Percentiles rank a stretch among this genome's conserved stretches.
phyloP scores from a whole-genome alignment of 345 rosid species.

The Gynandropsis gynandra region DNA sequence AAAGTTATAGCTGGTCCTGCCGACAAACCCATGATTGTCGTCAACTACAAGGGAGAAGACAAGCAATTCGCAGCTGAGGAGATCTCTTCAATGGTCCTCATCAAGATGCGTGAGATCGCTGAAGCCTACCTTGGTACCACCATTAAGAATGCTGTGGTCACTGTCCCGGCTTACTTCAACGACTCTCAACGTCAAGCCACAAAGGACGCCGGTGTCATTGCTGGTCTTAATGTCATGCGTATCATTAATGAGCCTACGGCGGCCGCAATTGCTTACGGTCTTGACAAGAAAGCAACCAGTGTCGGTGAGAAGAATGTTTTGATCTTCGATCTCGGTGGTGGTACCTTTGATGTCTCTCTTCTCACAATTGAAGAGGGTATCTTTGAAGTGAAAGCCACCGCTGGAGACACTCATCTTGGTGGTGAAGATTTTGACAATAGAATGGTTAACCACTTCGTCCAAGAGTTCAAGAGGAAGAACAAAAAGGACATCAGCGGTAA shows the following conservation, averaged over 20 bases:
- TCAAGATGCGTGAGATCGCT: conserved; percentile 76
- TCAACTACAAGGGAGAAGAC: conserved; percentile 62
- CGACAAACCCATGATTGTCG: conserved; percentile 68
- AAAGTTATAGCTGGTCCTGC: conserved; percentile 59
- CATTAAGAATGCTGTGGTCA: conserved; percentile 64
- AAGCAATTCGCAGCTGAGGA: conserved; percentile 66
- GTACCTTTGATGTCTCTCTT: conserved; percentile 77
- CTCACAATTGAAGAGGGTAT: conserved; percentile 74
- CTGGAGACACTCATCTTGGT: conserved; percentile 75
- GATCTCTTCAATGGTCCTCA: conserved; percentile 73
- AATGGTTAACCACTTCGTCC: conserved; percentile 73
- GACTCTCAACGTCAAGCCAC: conserved; percentile 85
- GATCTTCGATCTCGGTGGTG: conserved; percentile 79
- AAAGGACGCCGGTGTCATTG: conserved; percentile 73
- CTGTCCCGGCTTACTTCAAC: conserved; percentile 73
- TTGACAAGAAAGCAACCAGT: conserved; percentile 70
- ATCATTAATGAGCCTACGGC: conserved; percentile 76
- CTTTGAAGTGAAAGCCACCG: conserved; percentile 72
- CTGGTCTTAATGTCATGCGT: conserved; percentile 68
- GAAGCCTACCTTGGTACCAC: conserved; percentile 70
- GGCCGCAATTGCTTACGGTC: conserved; percentile 79
- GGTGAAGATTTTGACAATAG: conserved; percentile 78
- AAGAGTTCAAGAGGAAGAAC: conserved; percentile 62
- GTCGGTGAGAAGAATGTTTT: conserved; percentile 71
- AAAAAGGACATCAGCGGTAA: conserved; percentile 65